Percentiles rank a stretch among this genome's conserved stretches.
phyloP scores from a whole-genome alignment of 208 protist species.

The Endotrypanum monterogeii region DNA sequence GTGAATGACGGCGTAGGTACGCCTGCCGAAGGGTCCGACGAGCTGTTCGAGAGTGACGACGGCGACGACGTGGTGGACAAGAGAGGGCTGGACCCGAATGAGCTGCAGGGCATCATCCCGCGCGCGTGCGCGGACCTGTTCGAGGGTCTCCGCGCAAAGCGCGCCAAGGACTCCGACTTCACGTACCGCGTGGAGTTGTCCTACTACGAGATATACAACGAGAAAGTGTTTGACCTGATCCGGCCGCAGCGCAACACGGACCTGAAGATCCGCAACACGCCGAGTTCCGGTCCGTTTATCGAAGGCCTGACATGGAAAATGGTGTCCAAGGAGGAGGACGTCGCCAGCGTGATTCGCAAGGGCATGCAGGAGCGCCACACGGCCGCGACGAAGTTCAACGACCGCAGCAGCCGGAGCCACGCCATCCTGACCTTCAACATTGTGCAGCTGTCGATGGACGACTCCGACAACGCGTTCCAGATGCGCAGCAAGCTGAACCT shows the following conservation, averaged over 20 bases:
- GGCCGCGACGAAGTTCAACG: constrained; percentile 86
- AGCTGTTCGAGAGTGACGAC: constrained; percentile 28
- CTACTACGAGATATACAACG: constrained; percentile 94
- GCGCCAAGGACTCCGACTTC: constrained; percentile 55
- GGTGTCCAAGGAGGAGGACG: constrained; percentile 64
- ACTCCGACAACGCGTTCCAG: constrained; percentile 43
- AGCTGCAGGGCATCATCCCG: constrained; percentile 85
- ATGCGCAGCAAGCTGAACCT: constrained; percentile 90
- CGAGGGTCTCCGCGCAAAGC: constrained; percentile 46
- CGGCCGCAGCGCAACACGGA: constrained; percentile 39
- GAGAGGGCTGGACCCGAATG: constrained; percentile 50
- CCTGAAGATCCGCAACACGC: constrained; percentile 73
- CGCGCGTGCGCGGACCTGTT: constrained; percentile 76
- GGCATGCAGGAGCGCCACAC: constrained; percentile 86
- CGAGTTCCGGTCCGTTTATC: constrained; percentile 69
- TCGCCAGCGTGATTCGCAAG: constrained; percentile 62
- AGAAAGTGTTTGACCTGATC: constrained; percentile 88
- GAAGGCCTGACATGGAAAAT: constrained; percentile 67
- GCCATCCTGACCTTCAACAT: constrained; percentile 84
- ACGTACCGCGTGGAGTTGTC: constrained; percentile 78
- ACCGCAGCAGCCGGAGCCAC: constrained; percentile 87
- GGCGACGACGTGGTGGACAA: constrained; percentile 51
- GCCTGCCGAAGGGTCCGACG: background rate
- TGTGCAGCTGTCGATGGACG: constrained; percentile 62
- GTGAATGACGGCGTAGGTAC: background rate